Percentiles rank a stretch among this genome's conserved stretches.
These are phyloP conservation scores for bread wheat (Triticum aestivum) DNA, from an alignment of 176 grass and related monocot genomes.

Conservation along the genomic window IWGSC_CS_RefSeq_v2.1 NC_057806.1:380371213-380371712, in stretches of 20 bases:
- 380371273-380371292: constrained; percentile 75
- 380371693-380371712: constrained; percentile 54
- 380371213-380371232: constrained; percentile 13
- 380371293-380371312: constrained; percentile 49
- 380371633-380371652: constrained; percentile 32
- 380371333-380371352: constrained; percentile 50
- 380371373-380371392: constrained; percentile 47
- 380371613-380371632: constrained; percentile 42
- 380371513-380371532: constrained; percentile 51
- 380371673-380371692: constrained; percentile 25
- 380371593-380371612: background rate
- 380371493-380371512: constrained; percentile 56
- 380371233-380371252: background rate
- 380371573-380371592: constrained; percentile 67
- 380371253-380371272: constrained; percentile 46
- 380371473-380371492: constrained; percentile 30
- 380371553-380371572: constrained; percentile 25
- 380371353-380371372: constrained; percentile 57
- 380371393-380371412: constrained; percentile 33
- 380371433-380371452: constrained; percentile 11
- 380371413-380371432: constrained; percentile 54
- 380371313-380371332: constrained; percentile 34
- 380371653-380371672: constrained; percentile 51
- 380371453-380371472: constrained; percentile 15
- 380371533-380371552: constrained; percentile 25